Evolutionary conservation across 2,329 filamentous ascomycete species (phyloP), one percentile per base, ranked within the genome.

Genomic region (Colletotrichum lupini): DNA sequence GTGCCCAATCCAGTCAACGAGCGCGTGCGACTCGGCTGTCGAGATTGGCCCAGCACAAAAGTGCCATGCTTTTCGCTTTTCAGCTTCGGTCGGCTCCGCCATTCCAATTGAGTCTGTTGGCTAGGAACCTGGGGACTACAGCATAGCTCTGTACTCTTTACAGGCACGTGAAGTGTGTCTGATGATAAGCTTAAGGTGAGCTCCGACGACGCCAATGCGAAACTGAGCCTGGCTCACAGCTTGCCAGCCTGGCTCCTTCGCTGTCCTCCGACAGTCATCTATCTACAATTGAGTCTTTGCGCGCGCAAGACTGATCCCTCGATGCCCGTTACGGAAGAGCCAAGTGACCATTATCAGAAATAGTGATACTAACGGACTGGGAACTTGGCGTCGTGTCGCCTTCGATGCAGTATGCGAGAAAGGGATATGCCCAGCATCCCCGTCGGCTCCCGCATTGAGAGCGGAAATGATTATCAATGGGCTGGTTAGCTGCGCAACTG

Each of bases 41-140:
- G n/a, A 68, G 35, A 69, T 65, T 55, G 59, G 61, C 60, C 28
- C 35, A 49, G 19, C 52, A 68, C 57, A 59, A 72, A 68, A 68
- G 69, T 68, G 69, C 69, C 65, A 53, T 63, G 58, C 35, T 22
- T 61, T 61, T 28, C 16, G 28, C 28, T 37, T 66, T 60, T 59
- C 71, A 73, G 61, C 67, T 71, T 73, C 71, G 71, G 71, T 68
- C 71, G 71, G 71, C 71, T 66, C 71, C 71, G 71, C 46, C 53
- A 28, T 62, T 70, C 61, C 49, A 8, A 70, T 62, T 19, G 11
- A 52, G 59, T 35, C 70, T 35, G 55, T 49, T 52, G 42, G 22
- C 28, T 35, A 14, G 53, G 12, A n/a, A 22, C 9, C 28, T 24
- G 37, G 19, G 11, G 52, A 30, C 32, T 1, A 30, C 16, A 22